Evolutionary conservation across 108 stramenopile genomes (phyloP).

Genomic region (Halocafeteria seosinensis): DNA sequence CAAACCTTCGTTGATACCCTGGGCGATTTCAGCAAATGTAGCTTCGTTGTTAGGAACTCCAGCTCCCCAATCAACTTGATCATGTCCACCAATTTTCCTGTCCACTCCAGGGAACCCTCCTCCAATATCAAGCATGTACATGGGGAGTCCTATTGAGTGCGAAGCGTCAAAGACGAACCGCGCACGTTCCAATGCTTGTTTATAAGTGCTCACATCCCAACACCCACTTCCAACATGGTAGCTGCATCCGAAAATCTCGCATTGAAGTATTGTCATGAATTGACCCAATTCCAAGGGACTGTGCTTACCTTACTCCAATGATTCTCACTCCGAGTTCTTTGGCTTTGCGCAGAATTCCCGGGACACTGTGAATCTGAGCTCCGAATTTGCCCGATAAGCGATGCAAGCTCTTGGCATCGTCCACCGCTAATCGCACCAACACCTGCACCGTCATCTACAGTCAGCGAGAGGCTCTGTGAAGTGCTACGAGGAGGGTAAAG

Average conservation of each 20-base stretch:
- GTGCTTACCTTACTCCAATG: no score
- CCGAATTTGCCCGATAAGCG: constrained; percentile 62
- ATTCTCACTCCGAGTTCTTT: constrained; percentile 49
- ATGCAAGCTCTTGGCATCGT: constrained; percentile 56
- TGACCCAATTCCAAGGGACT: no score
- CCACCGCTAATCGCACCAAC: constrained; percentile 61
- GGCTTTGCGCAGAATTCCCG: constrained; percentile 44
- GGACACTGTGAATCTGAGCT: constrained; percentile 32
- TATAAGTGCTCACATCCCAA: constrained; percentile 56
- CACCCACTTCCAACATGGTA: constrained; percentile 82
- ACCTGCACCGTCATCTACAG: no score
- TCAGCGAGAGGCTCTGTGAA: no score
- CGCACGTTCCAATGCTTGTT: constrained; percentile 55
- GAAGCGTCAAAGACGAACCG: constrained; percentile 56
- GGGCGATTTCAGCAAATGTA: not conserved
- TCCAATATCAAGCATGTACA: constrained; percentile 66
- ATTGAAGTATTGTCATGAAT: no score
- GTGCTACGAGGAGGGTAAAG: no score
- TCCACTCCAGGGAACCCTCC: constrained; percentile 72
- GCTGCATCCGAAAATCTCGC: no score
- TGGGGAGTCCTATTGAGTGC: constrained; percentile 44
- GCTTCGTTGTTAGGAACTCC: not conserved
- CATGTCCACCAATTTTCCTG: no score
- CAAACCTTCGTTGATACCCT: constrained; percentile 34
- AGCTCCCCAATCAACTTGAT: no score